These are phyloP conservation scores for Alternaria infectoria DNA, from an alignment of 2,329 filamentous ascomycete species.

Conservation along the genomic window DNA sequence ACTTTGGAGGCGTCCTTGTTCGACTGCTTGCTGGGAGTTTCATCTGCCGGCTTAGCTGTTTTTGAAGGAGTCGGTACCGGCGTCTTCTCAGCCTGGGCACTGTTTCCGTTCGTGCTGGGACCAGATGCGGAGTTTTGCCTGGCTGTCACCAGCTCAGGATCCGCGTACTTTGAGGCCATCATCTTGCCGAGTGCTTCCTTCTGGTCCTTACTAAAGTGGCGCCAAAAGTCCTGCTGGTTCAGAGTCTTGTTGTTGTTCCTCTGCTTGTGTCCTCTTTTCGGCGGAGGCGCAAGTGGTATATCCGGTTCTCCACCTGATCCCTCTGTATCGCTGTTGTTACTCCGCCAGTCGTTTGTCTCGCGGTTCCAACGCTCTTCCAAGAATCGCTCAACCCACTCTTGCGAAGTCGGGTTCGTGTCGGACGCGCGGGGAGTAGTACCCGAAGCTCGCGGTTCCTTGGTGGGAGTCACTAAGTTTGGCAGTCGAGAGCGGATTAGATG, in stretches of 20 bases:
- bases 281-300: constrained; percentile 26
- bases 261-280: constrained; percentile 49
- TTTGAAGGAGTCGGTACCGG: constrained; percentile 22
- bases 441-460: constrained; percentile 23
- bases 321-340: constrained; percentile 70
- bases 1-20: constrained; percentile 6
- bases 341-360: constrained; percentile 82
- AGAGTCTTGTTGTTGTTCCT: constrained; percentile 55
- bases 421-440: constrained; percentile 35
- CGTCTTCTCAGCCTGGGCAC: constrained; percentile 24
- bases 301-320: constrained; percentile 26
- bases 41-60: constrained; percentile 25
- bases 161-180: constrained; percentile 50
- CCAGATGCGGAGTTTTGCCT: constrained; percentile 32
- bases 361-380: constrained; percentile 72
- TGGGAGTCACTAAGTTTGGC: constrained; percentile 37
- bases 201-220: constrained; percentile 48
- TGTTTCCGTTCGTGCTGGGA: constrained; percentile 21
- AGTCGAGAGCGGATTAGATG: constrained; percentile 49
- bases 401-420: constrained; percentile 61
- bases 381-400: constrained; percentile 87
- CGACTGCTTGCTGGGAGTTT: constrained; percentile 23
- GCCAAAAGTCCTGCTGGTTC: constrained; percentile 59
- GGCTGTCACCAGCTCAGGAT: constrained; percentile 42
- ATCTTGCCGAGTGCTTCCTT: constrained; percentile 49